Conservation (phyloP, 805 yeast genomes). For the Ogataea parapolymorpha region DNA sequence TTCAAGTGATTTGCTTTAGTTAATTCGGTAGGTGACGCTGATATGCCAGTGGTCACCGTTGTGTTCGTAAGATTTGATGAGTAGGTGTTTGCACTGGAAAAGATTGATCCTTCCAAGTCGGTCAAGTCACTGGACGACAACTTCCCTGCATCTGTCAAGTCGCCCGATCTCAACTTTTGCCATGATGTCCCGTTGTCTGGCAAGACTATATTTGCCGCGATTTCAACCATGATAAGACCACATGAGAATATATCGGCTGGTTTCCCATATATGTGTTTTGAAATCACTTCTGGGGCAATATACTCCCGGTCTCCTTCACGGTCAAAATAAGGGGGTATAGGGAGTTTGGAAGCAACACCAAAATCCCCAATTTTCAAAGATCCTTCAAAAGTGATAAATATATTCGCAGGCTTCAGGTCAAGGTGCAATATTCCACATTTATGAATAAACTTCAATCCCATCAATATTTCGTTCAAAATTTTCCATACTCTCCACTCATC, state of each 20-base stretch:
- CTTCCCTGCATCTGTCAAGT: constrained; percentile 90
- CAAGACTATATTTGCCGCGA: constrained; percentile 90
- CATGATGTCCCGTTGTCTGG: constrained; percentile 97
- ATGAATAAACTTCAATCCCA: constrained; percentile 81
- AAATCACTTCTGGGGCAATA: constrained; percentile 93
- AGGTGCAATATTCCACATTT: constrained; percentile 73
- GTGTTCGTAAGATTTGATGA: constrained; percentile 21
- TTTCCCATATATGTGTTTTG: constrained; percentile 76
- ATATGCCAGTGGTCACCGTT: constrained; percentile 12
- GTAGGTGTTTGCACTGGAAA: constrained; percentile 19
- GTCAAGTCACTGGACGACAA: constrained; percentile 68
- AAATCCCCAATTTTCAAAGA: constrained; percentile 92
- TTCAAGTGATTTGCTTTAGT: constrained; percentile 11
- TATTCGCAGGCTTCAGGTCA: constrained; percentile 93
- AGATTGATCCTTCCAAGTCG: constrained; percentile 25
- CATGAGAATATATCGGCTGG: constrained; percentile 95
- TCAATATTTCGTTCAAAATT: constrained; percentile 76
- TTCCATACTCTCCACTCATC: constrained; percentile 99
- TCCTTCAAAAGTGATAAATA: constrained; percentile 93
- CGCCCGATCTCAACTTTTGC: constrained; percentile 95
- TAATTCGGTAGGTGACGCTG: constrained; percentile 10
- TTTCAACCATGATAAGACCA: constrained; percentile 89
- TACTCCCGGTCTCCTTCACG: constrained; percentile 97
- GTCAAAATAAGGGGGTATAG: constrained; percentile 71
- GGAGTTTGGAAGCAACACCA: constrained; percentile 86